phyloP scores from a whole-genome alignment of 352 stramenopile species.

The Phytophthora sp. region DNA sequence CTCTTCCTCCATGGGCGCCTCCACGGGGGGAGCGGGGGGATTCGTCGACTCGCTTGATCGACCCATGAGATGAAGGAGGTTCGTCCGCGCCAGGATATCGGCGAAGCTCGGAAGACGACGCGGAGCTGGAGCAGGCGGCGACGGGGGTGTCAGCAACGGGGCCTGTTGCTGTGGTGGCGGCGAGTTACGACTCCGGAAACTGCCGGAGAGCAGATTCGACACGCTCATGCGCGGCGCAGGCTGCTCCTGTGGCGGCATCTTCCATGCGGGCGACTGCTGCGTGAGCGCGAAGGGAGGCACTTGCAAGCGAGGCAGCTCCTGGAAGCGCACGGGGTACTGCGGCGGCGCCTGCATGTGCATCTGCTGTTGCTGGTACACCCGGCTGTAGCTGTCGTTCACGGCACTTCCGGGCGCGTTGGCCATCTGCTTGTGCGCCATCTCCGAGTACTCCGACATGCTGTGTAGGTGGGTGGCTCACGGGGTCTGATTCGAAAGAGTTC shows the following conservation, averaged over 20 bases:
- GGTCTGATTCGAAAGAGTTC: constrained; percentile 24
- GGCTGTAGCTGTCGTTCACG: constrained; percentile 37
- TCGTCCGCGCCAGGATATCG: constrained; percentile 70
- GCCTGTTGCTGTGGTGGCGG: constrained; percentile 24
- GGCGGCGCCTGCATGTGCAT: constrained; percentile 21
- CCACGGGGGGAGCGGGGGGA: constrained; percentile 30
- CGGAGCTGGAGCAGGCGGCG: constrained; percentile 28
- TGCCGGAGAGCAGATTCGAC: constrained; percentile 59
- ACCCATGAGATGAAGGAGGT: constrained; percentile 66
- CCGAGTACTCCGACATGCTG: constrained; percentile 42
- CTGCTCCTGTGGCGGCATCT: constrained; percentile 43
- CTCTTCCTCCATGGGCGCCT: constrained; percentile 30
- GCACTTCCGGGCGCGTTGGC: constrained; percentile 36
- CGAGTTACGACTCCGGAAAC: constrained; percentile 35
- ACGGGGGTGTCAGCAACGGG: constrained; percentile 29
- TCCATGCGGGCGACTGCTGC: constrained; percentile 66
- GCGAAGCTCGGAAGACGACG: constrained; percentile 66
- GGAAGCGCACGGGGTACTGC: constrained; percentile 44
- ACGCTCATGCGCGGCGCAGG: constrained; percentile 51
- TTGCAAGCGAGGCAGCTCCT: constrained; percentile 73
- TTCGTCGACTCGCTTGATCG: constrained; percentile 37
- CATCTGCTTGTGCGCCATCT: constrained; percentile 43
- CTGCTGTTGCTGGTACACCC: constrained; percentile 20
- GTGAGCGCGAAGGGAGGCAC: constrained; percentile 62
- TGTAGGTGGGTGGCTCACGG: constrained; percentile 1